phyloP scores from a whole-genome alignment of 495 filamentous ascomycete species.

The Delitschia confertaspora region DNA sequence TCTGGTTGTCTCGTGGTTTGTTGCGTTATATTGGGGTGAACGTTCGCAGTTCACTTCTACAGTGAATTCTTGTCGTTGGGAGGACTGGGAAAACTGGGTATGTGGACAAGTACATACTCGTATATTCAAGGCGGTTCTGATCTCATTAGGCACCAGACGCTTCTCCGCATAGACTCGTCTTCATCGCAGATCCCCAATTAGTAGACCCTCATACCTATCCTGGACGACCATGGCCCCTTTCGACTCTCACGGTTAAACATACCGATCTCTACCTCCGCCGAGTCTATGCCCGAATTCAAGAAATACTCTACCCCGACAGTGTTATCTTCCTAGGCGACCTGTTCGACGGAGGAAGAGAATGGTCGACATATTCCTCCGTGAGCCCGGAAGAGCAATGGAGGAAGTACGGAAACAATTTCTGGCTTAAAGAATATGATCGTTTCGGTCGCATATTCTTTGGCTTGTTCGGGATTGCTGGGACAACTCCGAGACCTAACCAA shows the following conservation, averaged over 20 bases:
- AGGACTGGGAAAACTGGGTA: conserved; percentile 88
- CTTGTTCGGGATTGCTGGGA: conserved; percentile 36
- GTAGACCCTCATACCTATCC: conserved; percentile 96
- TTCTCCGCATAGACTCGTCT: conserved; percentile 72
- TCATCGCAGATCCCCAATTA: conserved; percentile 94
- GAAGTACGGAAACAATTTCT: conserved; percentile 66
- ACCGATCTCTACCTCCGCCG: conserved; percentile 85
- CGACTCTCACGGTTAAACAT: conserved; percentile 64
- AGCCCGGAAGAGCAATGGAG: conserved; percentile 66
- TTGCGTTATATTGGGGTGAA: conserved; percentile 81
- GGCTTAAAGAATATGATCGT: conserved; percentile 71
- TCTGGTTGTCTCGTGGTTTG: conserved; percentile 64
- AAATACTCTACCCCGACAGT: conserved; percentile 64
- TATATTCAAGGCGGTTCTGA: no score
- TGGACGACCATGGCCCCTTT: conserved; percentile 82
- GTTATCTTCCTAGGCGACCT: conserved; percentile 88
- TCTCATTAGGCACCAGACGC: conserved; percentile 57
- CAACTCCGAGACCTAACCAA: conserved; percentile 14
- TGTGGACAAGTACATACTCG: conserved; percentile 29
- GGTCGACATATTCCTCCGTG: conserved; percentile 59
- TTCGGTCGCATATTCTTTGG: conserved; percentile 72
- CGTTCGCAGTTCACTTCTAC: conserved; percentile 59
- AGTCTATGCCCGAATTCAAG: conserved; percentile 63
- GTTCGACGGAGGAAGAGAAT: conserved; percentile 94
- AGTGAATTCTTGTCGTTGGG: conserved; percentile 70